These are phyloP conservation scores for Pseudonitzschia delicatissima DNA, from an alignment of 108 stramenopile genomes.

Conservation along the genomic window DNA sequence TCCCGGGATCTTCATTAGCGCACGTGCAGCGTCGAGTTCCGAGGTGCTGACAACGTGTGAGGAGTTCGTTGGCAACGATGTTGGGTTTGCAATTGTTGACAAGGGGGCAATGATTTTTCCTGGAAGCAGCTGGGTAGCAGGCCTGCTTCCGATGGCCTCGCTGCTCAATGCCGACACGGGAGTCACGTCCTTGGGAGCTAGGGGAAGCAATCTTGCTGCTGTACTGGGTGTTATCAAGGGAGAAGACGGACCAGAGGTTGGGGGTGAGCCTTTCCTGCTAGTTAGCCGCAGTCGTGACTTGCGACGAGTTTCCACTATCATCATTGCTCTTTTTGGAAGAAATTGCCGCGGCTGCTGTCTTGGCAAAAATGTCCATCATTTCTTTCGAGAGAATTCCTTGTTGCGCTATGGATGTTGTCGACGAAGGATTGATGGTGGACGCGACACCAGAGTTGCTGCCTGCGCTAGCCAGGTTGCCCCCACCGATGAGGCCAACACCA, in stretches of 20 bases:
- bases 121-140: too few species aligned
- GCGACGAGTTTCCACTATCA: too few species aligned
- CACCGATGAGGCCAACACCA: neutral
- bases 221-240: too few species aligned
- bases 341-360: slow-evolving; percentile 9
- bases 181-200: too few species aligned
- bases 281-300: too few species aligned
- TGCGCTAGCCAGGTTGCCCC: neutral
- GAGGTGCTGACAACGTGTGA: too few species aligned
- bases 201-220: too few species aligned
- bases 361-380: slow-evolving; percentile 3
- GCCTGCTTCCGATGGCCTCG: too few species aligned
- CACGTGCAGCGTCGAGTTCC: neutral
- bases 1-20: neutral
- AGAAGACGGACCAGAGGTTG: too few species aligned
- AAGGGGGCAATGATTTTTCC: too few species aligned
- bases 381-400: neutral
- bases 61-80: neutral
- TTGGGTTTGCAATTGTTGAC: neutral
- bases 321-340: neutral
- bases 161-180: too few species aligned
- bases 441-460: neutral
- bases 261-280: too few species aligned
- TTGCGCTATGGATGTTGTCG: neutral
- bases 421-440: neutral